Evolutionary conservation across 176 grass and related monocot species (phyloP).

Genomic region (Eragrostis nindensis): DNA sequence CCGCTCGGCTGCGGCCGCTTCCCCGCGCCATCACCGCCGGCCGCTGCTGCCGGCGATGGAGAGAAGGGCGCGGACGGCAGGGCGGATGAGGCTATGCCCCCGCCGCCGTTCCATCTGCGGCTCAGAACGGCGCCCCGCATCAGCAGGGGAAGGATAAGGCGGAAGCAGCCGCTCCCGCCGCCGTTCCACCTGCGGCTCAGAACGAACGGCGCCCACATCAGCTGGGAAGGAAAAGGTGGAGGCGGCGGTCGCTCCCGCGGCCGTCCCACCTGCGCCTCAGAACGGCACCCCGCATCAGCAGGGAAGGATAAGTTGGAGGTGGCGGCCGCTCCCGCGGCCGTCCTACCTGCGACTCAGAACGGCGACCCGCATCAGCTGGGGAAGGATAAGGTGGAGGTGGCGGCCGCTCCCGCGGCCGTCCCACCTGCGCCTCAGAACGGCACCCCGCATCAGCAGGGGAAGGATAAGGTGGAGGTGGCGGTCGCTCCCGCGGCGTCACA

Average conservation of each 20-base stretch:
- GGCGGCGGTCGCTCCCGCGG: too few relatives aligned
- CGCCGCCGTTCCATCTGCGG: not conserved
- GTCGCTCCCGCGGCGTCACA: too few relatives aligned
- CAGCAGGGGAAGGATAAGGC: not conserved
- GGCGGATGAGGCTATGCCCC: not conserved
- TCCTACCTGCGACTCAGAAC: not conserved
- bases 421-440: not conserved
- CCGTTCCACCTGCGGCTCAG: not conserved
- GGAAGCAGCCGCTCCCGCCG: not conserved
- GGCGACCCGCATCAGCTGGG: not conserved
- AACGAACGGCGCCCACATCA: too few relatives aligned
- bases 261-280: too few relatives aligned
- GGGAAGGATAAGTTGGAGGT: too few relatives aligned
- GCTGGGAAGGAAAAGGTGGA: too few relatives aligned
- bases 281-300: too few relatives aligned
- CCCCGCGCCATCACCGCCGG: not conserved
- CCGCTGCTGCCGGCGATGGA: not conserved
- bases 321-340: not conserved
- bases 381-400: not conserved
- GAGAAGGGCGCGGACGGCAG: not conserved
- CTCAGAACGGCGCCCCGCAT: not conserved
- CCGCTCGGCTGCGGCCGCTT: conserved; percentile 55
- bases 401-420: not conserved
- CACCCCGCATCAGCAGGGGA: too few relatives aligned
- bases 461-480: too few relatives aligned